Evolutionary conservation across 495 filamentous ascomycete genomes (phyloP), one percentile per base, ranked within the genome.

Genomic region (Xylaria cubensis): DNA sequence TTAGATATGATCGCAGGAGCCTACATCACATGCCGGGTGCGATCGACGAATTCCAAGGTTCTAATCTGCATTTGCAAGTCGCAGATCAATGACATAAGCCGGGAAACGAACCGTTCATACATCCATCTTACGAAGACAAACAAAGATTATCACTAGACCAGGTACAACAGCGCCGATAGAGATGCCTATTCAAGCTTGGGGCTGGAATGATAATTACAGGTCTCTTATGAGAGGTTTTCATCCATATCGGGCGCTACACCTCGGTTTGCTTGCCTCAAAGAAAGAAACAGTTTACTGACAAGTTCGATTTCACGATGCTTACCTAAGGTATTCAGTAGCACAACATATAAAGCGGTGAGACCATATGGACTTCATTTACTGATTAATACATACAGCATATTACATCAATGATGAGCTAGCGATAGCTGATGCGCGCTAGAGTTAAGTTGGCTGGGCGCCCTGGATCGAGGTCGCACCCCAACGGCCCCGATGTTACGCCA

Each of bases 71-170:
- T 21, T 42, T 19, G 42, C 50, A 34, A 41, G 64, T 67, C 48
- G 64, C 48, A n/a, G 26, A 29, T 55, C 9, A 67, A 56, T 67
- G 64, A 67, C 50, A 67, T 67, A 67, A 67, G 50, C 46, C 26
- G n/a, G 50, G 19, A 51, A 67, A 24, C 21, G 50, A 29, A 42
- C 26, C n/a, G 48, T 34, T 21, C 21, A 41, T 26, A 42, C 19
- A 34, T 21, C 15, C 3, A 10, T 59, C 29, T 36, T 34, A 36
- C 4, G 17, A 17, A 32, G 13, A 55, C 51, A 32, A 58, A 17
- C 29, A n/a, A 15, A n/a, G n/a, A 61, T 39, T 39, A 61, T 7
- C 39, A 61, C 39, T 12, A 6, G 17, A 41, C 58, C 34, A 21
- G 17, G 17, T 8, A 61, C n/a, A 39, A 17, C 58, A 6, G 58